Evolutionary conservation across 371 early-diverging fungal species (phyloP), one percentile per base, ranked within the genome.

Genomic region (Thermomucor indicae-seudaticae): DNA sequence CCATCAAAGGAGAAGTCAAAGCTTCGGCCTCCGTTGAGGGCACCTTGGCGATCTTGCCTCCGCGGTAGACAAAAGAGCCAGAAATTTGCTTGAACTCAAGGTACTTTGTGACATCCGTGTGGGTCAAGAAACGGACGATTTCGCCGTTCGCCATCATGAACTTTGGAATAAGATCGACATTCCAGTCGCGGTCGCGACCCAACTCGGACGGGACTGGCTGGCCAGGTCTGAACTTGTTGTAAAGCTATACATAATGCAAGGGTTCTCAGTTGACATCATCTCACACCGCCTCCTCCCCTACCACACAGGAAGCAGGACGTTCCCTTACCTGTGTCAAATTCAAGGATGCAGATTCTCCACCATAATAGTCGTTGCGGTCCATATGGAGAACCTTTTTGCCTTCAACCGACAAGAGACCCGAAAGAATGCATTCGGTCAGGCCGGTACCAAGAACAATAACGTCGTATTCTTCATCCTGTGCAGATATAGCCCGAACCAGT

Each of bases 101-200:
- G 79, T 98, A 96, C 49, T 95, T 88, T 20, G 97, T 93, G 27
- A 99, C 97, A 58, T 98, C 95, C 41, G 98, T 93, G 71, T 98
- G 92, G 48, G 83, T 82, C 51, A 92, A 75, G 51, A 91, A 88
- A 47, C 83, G 84, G 56, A 91, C 88, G 40, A 96, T 80, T 51
- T 91, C 90, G 47, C 92, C 97, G 60, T 92, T 95, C 35, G 96
- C 97, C 93, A 99, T 96, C 82, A 99, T 91, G 70, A 99, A 97
- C 80, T 99, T 99, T 57, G 99, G 99, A 49, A 99, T 95, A 64
- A 98, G 73, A 69, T 99, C 99, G 44, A 99, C 84, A 76, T 92
- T 95, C 75, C 90, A 98, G 75, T 98, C 96, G 27, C 95, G 89
- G 74, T 94, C 93, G 40, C 83, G 77, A 24, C 96, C 97, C 45